Evolutionary conservation across 495 filamentous ascomycete species (phyloP).

Genomic region (Xylaria curta): DNA sequence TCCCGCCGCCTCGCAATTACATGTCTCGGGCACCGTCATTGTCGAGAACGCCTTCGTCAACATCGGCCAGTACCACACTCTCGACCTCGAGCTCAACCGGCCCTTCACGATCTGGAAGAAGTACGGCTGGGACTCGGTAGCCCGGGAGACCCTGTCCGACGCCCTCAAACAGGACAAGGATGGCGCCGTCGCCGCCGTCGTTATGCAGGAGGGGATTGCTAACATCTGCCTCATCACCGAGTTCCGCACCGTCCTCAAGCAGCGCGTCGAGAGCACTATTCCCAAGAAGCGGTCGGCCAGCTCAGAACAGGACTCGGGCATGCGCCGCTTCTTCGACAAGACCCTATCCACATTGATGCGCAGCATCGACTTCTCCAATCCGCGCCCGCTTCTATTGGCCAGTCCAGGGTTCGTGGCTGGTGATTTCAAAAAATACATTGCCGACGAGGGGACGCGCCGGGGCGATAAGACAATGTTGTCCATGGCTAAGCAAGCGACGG

Average conservation of each 20-base stretch:
- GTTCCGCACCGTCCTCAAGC: constrained; percentile 84
- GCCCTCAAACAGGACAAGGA: constrained; percentile 76
- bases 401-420: constrained; percentile 87
- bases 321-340: constrained; percentile 81
- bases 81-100: constrained; percentile 75
- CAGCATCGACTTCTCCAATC: constrained; percentile 74
- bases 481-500: constrained; percentile 67
- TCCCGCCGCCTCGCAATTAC: constrained; percentile 78
- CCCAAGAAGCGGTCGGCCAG: constrained; percentile 74
- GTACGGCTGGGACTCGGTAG: constrained; percentile 91
- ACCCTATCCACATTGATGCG: constrained; percentile 76
- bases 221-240: constrained; percentile 95
- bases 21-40: constrained; percentile 81
- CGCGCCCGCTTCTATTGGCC: constrained; percentile 80
- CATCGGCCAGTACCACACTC: constrained; percentile 85
- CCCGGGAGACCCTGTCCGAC: constrained; percentile 77
- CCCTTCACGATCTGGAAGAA: constrained; percentile 86
- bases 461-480: constrained; percentile 65
- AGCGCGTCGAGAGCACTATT: constrained; percentile 82
- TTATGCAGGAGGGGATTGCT: constrained; percentile 93
- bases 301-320: constrained; percentile 74
- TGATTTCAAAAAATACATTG: constrained; percentile 81
- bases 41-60: constrained; percentile 85
- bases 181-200: constrained; percentile 82
- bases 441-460: constrained; percentile 70